These are phyloP conservation scores for Pseudozyma hubeiensis DNA, from an alignment of 1,284 basidiomycete genomes.

Conservation along the genomic window DNA sequence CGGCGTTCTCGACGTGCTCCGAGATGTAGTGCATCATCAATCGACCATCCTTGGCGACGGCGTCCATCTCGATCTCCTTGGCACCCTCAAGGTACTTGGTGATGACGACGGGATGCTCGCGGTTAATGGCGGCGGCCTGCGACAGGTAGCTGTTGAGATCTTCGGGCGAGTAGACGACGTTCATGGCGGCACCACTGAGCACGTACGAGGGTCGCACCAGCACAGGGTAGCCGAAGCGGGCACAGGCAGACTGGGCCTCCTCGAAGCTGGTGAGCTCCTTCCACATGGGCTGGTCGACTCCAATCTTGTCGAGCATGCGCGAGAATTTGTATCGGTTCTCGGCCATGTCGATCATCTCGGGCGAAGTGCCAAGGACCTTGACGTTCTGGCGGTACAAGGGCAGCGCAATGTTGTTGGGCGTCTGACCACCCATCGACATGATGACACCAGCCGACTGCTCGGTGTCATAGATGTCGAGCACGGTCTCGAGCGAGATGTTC, in stretches of 20 bases:
- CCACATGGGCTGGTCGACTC: slow-evolving; percentile 96
- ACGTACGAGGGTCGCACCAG: slow-evolving; percentile 98
- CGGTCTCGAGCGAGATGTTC: slow-evolving; percentile 95
- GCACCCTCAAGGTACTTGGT: slow-evolving; percentile 99
- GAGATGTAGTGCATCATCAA: slow-evolving; percentile 99
- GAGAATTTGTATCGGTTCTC: slow-evolving; percentile 99
- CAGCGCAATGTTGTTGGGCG: slow-evolving; percentile 96
- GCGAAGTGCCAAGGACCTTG: slow-evolving; percentile 97
- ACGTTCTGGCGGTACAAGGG: slow-evolving; percentile 94
- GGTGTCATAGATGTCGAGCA: slow-evolving; percentile 94
- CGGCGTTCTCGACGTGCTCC: slow-evolving; percentile 99
- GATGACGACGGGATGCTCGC: slow-evolving; percentile 97
- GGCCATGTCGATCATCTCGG: slow-evolving; percentile 99
- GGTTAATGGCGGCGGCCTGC: slow-evolving; percentile 95
- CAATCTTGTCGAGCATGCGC: slow-evolving; percentile 94
- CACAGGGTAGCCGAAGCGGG: slow-evolving; percentile 82
- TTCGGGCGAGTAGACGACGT: slow-evolving; percentile 92
- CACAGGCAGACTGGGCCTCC: slow-evolving; percentile 76
- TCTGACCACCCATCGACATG: slow-evolving; percentile 97
- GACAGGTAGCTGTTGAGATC: slow-evolving; percentile 91
- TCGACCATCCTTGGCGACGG: slow-evolving; percentile 94
- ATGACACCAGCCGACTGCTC: slow-evolving; percentile 92
- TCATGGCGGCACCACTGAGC: slow-evolving; percentile 98
- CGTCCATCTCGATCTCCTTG: slow-evolving; percentile 99
- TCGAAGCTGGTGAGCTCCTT: slow-evolving; percentile 93